A percentile compares a stretch with the other conserved stretches of the same genome.
Conservation (phyloP, 1,284 basidiomycete species). For the Mycena citricolor region DNA sequence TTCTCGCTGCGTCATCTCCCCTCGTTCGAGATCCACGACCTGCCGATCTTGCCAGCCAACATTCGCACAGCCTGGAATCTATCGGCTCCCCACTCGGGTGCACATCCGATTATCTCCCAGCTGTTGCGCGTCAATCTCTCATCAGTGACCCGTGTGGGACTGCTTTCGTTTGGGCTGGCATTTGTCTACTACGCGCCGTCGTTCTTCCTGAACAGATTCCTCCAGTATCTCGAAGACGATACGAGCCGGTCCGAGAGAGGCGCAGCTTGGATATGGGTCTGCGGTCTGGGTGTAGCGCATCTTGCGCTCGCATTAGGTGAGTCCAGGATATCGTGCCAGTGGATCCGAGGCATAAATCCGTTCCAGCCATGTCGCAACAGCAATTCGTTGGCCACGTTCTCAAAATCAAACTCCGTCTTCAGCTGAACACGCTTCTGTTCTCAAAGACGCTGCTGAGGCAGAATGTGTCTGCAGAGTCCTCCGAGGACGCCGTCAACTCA, state of each 20-base stretch:
- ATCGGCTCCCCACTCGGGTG: slow-evolving; percentile 25
- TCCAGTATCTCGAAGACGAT: slow-evolving; percentile 30
- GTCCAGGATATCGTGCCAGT: too few relatives aligned
- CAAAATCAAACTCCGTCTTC: slow-evolving; percentile 71
- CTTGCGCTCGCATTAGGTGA: slow-evolving; percentile 57
- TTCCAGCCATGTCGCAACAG: slow-evolving; percentile 24
- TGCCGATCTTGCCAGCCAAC: slow-evolving; percentile 71
- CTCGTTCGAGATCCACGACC: slow-evolving; percentile 79
- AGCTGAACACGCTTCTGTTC: slow-evolving; percentile 85
- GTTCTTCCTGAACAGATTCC: slow-evolving; percentile 6
- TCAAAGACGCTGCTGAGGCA: slow-evolving; percentile 87
- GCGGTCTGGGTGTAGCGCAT: slow-evolving; percentile 67
- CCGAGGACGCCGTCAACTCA: slow-evolving; percentile 59
- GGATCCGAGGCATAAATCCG: too few relatives aligned
- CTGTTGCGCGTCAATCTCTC: slow-evolving; percentile 52
- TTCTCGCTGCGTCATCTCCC: slow-evolving; percentile 75
- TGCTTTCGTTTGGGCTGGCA: slow-evolving; percentile 59
- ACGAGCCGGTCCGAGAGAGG: slow-evolving; percentile 48
- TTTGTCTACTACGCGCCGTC: slow-evolving; percentile 10
- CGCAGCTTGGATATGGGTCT: slow-evolving; percentile 74
- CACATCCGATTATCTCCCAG: slow-evolving; percentile 45
- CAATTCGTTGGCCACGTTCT: slow-evolving; percentile 68
- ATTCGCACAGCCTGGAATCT: slow-evolving; percentile 65
- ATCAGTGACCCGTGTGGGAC: slow-evolving; percentile 44
- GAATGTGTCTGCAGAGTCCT: slow-evolving; percentile 56